A percentile compares a stretch with the other conserved stretches of the same genome.
These are phyloP conservation scores for Beauveria australis DNA, from an alignment of 2,329 filamentous ascomycete species.

Conservation along the genomic window DNA sequence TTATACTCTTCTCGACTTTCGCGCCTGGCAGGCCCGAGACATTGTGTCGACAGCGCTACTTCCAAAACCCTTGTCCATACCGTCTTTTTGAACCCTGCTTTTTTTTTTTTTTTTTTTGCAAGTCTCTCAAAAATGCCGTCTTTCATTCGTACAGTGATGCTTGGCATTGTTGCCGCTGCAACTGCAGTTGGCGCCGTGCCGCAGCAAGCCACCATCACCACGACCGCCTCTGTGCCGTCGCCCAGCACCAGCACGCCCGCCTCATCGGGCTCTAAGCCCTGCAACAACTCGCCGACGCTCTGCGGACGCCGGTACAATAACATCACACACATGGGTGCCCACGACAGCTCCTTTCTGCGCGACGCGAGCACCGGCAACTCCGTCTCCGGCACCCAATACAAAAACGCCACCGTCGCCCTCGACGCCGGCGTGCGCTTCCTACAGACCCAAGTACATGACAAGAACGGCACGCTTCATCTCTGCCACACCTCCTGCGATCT, in stretches of 20 bases:
- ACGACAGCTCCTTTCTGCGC: slow-evolving; percentile 65
- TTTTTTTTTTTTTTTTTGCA: not conserved
- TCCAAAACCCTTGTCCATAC: not conserved
- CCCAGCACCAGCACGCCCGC: not conserved
- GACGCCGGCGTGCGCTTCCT: slow-evolving; percentile 64
- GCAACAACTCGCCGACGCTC: slow-evolving; percentile 73
- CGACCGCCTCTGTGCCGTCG: not conserved
- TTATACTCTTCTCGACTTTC: not conserved
- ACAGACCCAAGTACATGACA: slow-evolving; percentile 62
- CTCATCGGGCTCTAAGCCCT: slow-evolving; percentile 35
- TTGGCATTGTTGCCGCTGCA: slow-evolving; percentile 1
- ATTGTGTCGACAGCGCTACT: not conserved
- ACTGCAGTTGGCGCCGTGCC: slow-evolving; percentile 2
- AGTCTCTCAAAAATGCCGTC: not conserved
- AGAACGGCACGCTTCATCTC: slow-evolving; percentile 50
- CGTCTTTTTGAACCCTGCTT: not conserved
- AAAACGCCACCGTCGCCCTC: slow-evolving; percentile 63
- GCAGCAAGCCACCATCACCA: not conserved
- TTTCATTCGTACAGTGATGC: not conserved
- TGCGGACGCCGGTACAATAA: slow-evolving; percentile 65
- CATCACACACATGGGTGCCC: slow-evolving; percentile 70
- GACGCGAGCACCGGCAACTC: slow-evolving; percentile 54
- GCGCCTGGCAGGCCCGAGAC: not conserved
- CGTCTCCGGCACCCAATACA: slow-evolving; percentile 63
- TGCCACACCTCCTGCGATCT: slow-evolving; percentile 63